Conservation (phyloP, 202 grass and related monocot species). For the Alloteropsis angusta region DNA sequence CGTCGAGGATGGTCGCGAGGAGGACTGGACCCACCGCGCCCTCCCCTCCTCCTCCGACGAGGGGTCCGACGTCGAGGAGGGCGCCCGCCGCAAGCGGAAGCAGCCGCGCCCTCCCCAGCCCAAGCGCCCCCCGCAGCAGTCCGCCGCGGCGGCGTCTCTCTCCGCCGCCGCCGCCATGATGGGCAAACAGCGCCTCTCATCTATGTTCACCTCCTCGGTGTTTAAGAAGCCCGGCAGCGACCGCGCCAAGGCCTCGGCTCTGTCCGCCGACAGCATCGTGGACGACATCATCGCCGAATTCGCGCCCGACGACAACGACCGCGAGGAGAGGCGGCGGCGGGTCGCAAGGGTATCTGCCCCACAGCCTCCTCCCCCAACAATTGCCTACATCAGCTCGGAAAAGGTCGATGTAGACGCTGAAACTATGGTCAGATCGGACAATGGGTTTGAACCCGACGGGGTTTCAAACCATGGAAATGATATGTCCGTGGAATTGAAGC, state of each 20-base stretch:
- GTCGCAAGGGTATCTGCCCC: constrained; percentile 18
- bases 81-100: constrained; percentile 43
- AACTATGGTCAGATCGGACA: constrained; percentile 22
- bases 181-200: constrained; percentile 62
- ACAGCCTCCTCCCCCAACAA: neutral
- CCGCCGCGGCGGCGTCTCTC: constrained; percentile 45
- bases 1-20: constrained; percentile 82
- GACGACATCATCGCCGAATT: constrained; percentile 86
- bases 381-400: constrained; percentile 26
- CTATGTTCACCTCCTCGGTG: constrained; percentile 71
- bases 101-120: constrained; percentile 32
- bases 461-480: constrained; percentile 24
- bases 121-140: constrained; percentile 52
- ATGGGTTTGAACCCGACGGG: constrained; percentile 8
- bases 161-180: constrained; percentile 42
- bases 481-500: constrained; percentile 23
- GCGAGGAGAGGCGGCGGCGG: constrained; percentile 54
- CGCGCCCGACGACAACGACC: constrained; percentile 64
- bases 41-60: constrained; percentile 62
- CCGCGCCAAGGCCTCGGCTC: constrained; percentile 37
- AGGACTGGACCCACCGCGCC: constrained; percentile 71
- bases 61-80: constrained; percentile 41
- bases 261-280: constrained; percentile 56
- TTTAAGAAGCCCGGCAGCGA: constrained; percentile 55
- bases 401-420: neutral